A percentile compares a stretch with the other conserved stretches of the same genome.
Conservation (phyloP, 192 early-diverging fungal species). For the Polychytrium aggregatum region DNA sequence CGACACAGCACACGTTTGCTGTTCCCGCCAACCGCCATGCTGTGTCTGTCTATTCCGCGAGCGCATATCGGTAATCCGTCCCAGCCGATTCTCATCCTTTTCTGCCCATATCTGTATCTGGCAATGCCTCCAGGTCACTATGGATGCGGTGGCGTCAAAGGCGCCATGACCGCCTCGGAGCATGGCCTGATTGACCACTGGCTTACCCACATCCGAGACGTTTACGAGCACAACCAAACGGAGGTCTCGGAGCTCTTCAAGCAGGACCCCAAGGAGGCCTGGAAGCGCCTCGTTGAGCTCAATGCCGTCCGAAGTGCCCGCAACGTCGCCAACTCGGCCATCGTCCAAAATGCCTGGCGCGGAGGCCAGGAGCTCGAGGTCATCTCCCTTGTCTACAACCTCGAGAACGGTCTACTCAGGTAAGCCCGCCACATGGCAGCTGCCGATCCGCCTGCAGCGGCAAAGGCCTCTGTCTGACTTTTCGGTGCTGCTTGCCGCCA, state of each 20-base stretch:
- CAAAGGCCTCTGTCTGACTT: too few relatives aligned
- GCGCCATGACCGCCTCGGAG: constrained; percentile 18
- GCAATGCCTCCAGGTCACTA: constrained; percentile 25
- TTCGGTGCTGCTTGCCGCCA: too few relatives aligned
- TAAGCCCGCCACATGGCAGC: too few relatives aligned
- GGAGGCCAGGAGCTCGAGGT: constrained; percentile 58
- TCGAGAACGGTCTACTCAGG: too few relatives aligned
- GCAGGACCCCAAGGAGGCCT: constrained; percentile 8
- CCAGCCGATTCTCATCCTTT: too few relatives aligned
- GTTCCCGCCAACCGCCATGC: not conserved
- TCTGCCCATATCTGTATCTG: too few relatives aligned
- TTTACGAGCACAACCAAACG: constrained; percentile 50
- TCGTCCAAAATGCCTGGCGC: constrained; percentile 76
- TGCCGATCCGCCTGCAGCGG: too few relatives aligned
- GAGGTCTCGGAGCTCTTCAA: constrained; percentile 28
- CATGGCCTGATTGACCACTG: constrained; percentile 82
- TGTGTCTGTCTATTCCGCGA: not conserved
- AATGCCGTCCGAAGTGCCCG: constrained; percentile 65
- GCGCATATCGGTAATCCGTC: too few relatives aligned
- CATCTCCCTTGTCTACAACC: too few relatives aligned
- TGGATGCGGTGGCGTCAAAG: constrained; percentile 29
- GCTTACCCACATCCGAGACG: constrained; percentile 76
- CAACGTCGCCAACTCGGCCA: constrained; percentile 60
- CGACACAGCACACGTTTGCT: too few relatives aligned
- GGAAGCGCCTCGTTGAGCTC: constrained; percentile 40